Base-by-base conservation (phyloP, 208 protist species). In the Leishmania guyanensis region DNA sequence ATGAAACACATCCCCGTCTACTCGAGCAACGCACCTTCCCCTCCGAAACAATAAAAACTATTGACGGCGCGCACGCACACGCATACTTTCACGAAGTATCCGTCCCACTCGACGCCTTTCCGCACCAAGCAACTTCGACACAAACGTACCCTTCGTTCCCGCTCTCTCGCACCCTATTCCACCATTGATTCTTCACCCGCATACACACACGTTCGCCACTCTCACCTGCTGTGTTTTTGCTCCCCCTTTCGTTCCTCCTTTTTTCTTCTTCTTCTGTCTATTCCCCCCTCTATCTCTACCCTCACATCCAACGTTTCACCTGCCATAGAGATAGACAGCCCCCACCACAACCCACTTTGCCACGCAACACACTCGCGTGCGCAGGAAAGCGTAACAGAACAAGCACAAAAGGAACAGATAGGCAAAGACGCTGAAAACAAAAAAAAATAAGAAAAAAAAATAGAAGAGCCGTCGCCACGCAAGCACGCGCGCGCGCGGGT, bases 81-180 rank as follows among this genome's bases (percentile, higher is more conserved):
- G 29, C 29, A 66, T 10, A 66, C 29, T 12, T 39, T 4, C 62
- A 66, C 62, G 29, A 66, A 66, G 62, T 66, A 2, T 26, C 29
- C 58, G 58, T 39, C 26, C 12, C 36, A 39, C 17, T 66, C 29
- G 62, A n/a, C 50, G 68, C 17, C 46, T 73, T 3, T 53, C 43
- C 46, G 43, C 68, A 33, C 68, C 43, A 73, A 29, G n/a, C 12
- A 66, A 77, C 33, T 53, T 75, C 77, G 5, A 58, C 65, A 12
- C 78, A 39, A 64, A 26, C 56, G 33, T 53, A 39, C 77, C 66
- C 74, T 26, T 79, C 65, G 78, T 53, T 77, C 77, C 66, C 75
- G 72, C 62, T 14, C 29, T 4, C 62, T 33, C 62, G 62, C 62
- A 39, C n/a, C 14, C 62, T 20, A 39, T 66, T 14, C 8, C 62